These are phyloP conservation scores for Grigorovia jiainica DNA, from an alignment of 805 yeast species.

Conservation along the genomic window DNA sequence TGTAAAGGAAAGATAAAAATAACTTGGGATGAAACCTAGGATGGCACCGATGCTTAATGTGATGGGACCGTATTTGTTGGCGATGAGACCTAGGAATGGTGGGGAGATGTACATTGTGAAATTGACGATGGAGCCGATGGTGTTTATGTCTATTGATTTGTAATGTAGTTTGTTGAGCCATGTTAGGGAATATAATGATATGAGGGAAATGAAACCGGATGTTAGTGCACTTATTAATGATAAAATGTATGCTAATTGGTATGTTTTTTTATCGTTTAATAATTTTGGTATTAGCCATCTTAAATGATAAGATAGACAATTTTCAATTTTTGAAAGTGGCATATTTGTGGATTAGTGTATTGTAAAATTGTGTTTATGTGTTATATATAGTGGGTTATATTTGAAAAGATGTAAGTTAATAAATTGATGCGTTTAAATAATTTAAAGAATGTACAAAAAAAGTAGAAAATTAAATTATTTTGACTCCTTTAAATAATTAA, in stretches of 20 bases:
- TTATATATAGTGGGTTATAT: neutral
- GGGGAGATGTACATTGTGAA: constrained; percentile 79
- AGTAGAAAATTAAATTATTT: too few relatives aligned
- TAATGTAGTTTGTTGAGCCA: constrained; percentile 52
- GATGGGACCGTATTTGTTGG: constrained; percentile 81
- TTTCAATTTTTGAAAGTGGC: constrained; percentile 24
- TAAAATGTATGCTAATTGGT: constrained; percentile 43
- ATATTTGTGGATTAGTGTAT: constrained; percentile 4
- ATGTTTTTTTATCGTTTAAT: constrained; percentile 34
- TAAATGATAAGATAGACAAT: constrained; percentile 36
- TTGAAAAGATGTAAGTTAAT: neutral
- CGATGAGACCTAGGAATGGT: constrained; percentile 72
- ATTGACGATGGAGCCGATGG: constrained; percentile 63
- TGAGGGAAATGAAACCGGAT: constrained; percentile 75
- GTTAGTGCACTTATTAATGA: constrained; percentile 59
- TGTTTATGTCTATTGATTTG: constrained; percentile 58
- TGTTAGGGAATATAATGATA: constrained; percentile 68
- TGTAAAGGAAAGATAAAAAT: constrained; percentile 38
- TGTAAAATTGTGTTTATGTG: too few relatives aligned
- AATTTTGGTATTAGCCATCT: constrained; percentile 34
- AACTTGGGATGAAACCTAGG: constrained; percentile 58
- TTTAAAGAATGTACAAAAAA: too few relatives aligned
- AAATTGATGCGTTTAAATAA: neutral
- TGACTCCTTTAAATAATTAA: too few relatives aligned
- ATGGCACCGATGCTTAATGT: constrained; percentile 54